Base-by-base conservation (phyloP, 2,329 filamentous ascomycete species). In the Aspergillus texensis region DNA sequence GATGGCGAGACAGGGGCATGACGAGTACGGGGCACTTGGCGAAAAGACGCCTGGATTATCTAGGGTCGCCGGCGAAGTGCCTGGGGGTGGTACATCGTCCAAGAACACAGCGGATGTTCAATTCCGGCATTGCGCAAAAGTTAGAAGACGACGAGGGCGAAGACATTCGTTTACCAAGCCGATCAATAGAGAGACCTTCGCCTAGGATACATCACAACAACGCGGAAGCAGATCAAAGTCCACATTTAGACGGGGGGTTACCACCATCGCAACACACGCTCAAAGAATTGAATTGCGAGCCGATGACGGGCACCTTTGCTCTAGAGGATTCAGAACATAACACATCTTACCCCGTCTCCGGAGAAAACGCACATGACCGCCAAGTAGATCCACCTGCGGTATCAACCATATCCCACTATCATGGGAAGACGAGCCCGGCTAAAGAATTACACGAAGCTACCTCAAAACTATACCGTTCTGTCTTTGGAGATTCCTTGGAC, bases 71-170 rank as follows among this genome's bases (percentile, higher is more conserved):
- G 43, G 56, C 58, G 16, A 63, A 61, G 24, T 54, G 57, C 46
- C n/a, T 67, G 56, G 62, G 58, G 26, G 30, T 32, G 34, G 52
- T 68, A 52, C 67, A 68, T 45, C 60, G 60, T 57, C 63, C 70
- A 64, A 70, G 64, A 55, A 59, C 70, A 28, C 72, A 69, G 56
- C 70, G 71, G 54, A 72, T 73, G 69, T 69, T 76, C 45, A 71
- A 70, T 43, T 71, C 69, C 24, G 71, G 67, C 26, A 60, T 71
- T 55, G 68, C 70, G 62, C 71, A 65, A 34, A 62, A 63, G 30
- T 64, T 69, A n/a, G 68, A 71, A 46, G 65, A 71, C 21, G 64
- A 68, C 28, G 58, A 61, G 14, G 28, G 50, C n/a, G 68, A 71
- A 41, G 67, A 67, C 16, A 48, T 63, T 46, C 45, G 60, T 41